Conservation (phyloP, 1,284 basidiomycete genomes). For the Marasmius tenuissimus region DNA sequence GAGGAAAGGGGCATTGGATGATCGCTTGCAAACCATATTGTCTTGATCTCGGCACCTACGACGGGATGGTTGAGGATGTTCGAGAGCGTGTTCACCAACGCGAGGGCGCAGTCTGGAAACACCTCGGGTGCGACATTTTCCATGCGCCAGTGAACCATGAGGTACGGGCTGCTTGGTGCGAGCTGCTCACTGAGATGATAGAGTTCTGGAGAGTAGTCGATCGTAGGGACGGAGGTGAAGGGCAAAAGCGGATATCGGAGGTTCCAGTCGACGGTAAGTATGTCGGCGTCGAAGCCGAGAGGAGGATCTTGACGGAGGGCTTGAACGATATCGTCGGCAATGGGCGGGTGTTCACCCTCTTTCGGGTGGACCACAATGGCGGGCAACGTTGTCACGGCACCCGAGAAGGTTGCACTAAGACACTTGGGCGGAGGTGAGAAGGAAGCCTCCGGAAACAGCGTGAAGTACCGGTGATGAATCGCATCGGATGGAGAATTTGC, state of each 20-base stretch:
- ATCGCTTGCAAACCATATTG: slow-evolving; percentile 51
- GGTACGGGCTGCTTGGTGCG: slow-evolving; percentile 34
- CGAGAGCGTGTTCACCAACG: slow-evolving; percentile 40
- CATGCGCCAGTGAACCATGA: slow-evolving; percentile 52
- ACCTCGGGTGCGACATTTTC: slow-evolving; percentile 39
- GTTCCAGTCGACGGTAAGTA: slow-evolving; percentile 47
- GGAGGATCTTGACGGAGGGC: slow-evolving; percentile 4
- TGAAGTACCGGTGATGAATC: neutral
- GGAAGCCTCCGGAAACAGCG: neutral
- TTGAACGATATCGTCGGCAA: neutral
- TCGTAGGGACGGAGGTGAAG: slow-evolving; percentile 5
- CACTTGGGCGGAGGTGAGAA: neutral
- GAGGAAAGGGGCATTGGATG: slow-evolving; percentile 21
- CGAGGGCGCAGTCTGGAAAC: slow-evolving; percentile 43
- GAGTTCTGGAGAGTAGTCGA: slow-evolving; percentile 39
- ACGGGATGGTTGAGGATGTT: slow-evolving; percentile 31
- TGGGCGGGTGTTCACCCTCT: neutral
- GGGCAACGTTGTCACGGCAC: neutral
- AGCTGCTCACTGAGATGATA: slow-evolving; percentile 32
- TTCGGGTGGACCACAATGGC: neutral
- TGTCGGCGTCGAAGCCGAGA: slow-evolving; percentile 22
- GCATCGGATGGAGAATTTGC: neutral
- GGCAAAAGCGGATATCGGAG: slow-evolving; percentile 41
- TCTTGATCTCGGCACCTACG: slow-evolving; percentile 26
- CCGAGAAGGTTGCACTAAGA: neutral